phyloP scores from a whole-genome alignment of 78 protist species.

The Dictyostelium purpureum region DNA sequence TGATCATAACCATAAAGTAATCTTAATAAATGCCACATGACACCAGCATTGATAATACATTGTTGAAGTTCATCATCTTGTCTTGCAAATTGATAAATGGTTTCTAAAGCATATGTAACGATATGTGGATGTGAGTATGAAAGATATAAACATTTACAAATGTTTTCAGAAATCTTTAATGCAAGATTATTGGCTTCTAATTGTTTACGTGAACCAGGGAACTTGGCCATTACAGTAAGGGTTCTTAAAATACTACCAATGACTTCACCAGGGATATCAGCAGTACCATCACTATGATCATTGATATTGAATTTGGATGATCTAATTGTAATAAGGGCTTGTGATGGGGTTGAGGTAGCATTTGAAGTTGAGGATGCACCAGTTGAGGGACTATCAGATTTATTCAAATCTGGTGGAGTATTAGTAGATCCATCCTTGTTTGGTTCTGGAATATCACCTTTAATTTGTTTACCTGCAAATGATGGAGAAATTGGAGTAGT shows the following conservation, averaged over 20 bases:
- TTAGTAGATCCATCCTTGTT: not conserved
- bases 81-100: conserved; percentile 43
- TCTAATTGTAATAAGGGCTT: conserved; percentile 45
- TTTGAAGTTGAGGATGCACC: not conserved
- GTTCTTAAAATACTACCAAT: conserved; percentile 16
- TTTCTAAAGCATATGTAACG: conserved; percentile 54
- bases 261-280: conserved; percentile 69
- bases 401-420: not conserved
- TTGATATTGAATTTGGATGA: conserved; percentile 63
- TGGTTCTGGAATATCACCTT: conserved; percentile 73
- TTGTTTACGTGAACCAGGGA: conserved; percentile 70
- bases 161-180: conserved; percentile 29
- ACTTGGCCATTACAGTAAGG: conserved; percentile 50
- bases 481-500: conserved; percentile 69
- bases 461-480: conserved; percentile 54
- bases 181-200: conserved; percentile 28
- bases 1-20: conserved; percentile 83
- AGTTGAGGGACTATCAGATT: not conserved
- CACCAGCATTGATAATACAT: conserved; percentile 63
- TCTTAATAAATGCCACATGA: conserved; percentile 73
- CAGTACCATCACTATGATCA: not conserved
- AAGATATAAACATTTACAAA: conserved; percentile 62
- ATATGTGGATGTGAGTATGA: conserved; percentile 60
- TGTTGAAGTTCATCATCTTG: conserved; percentile 48
- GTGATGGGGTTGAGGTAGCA: not conserved